These are phyloP conservation scores for Knoxia roxburghii DNA, from an alignment of 257 asterid species.

Conservation along the genomic window DNA sequence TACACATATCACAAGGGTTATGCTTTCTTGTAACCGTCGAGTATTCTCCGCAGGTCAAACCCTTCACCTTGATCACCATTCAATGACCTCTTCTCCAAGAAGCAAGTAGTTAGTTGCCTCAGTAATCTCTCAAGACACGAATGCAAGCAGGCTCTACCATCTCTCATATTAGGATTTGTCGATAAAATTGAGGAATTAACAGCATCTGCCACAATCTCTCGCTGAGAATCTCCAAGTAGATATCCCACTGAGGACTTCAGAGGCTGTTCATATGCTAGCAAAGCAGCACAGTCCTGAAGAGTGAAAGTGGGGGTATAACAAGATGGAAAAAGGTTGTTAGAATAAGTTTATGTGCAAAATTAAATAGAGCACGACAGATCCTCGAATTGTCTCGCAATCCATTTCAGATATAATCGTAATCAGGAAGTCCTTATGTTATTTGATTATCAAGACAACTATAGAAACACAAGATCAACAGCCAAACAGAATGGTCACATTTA, in stretches of 20 bases:
- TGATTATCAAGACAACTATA: background rate
- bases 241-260: slow-evolving; percentile 68
- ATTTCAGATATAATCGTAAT: background rate
- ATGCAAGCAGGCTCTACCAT: slow-evolving; percentile 45
- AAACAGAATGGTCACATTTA: background rate
- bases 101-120: slow-evolving; percentile 73
- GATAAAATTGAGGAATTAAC: slow-evolving; percentile 65
- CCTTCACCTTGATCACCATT: slow-evolving; percentile 85
- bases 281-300: slow-evolving; percentile 81
- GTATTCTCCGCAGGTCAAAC: slow-evolving; percentile 59
- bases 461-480: background rate
- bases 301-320: slow-evolving; percentile 2
- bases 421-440: background rate
- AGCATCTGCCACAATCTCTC: slow-evolving; percentile 92
- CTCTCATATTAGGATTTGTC: slow-evolving; percentile 51
- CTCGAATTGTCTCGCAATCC: background rate
- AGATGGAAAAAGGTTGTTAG: background rate
- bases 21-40: slow-evolving; percentile 41
- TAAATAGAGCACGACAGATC: background rate
- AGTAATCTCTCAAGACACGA: slow-evolving; percentile 75
- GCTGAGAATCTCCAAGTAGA: slow-evolving; percentile 69
- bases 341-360: background rate
- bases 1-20: slow-evolving; percentile 3
- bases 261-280: slow-evolving; percentile 81
- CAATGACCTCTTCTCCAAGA: slow-evolving; percentile 62